A percentile compares a stretch with the other conserved stretches of the same genome.
phyloP scores from a whole-genome alignment of 2,329 filamentous ascomycete genomes.

The Lachnellula hyalina region DNA sequence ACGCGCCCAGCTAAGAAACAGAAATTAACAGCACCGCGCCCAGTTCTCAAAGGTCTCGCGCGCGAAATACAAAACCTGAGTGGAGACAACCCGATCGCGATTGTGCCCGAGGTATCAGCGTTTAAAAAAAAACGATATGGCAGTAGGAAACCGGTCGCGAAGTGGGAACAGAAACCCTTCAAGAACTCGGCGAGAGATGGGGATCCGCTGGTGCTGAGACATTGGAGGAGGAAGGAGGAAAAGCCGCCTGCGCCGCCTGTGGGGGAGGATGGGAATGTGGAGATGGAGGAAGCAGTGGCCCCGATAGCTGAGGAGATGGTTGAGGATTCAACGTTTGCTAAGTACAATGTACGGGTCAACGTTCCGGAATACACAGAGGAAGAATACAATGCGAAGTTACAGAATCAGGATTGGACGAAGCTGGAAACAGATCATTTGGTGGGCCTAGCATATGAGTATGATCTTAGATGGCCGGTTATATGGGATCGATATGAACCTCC shows the following conservation, averaged over 20 bases:
- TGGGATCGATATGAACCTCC: constrained; percentile 81
- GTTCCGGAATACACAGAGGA: constrained; percentile 80
- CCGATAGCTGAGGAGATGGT: constrained; percentile 33
- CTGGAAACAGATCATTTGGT: constrained; percentile 94
- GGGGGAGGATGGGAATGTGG: constrained; percentile 33
- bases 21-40: constrained; percentile 56
- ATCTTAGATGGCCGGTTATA: constrained; percentile 85
- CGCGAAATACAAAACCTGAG: constrained; percentile 62
- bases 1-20: constrained; percentile 67
- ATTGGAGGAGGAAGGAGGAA: constrained; percentile 70
- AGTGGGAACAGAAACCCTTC: constrained; percentile 67
- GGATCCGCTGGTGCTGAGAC: constrained; percentile 59
- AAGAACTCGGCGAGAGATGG: constrained; percentile 72
- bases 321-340: constrained; percentile 68
- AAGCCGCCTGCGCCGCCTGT: constrained; percentile 33
- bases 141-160: constrained; percentile 50
- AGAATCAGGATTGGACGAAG: constrained; percentile 75
- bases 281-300: constrained; percentile 35
- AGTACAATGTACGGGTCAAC: constrained; percentile 78
- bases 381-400: constrained; percentile 73
- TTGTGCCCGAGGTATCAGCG: constrained; percentile 53
- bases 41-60: constrained; percentile 58
- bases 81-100: constrained; percentile 62
- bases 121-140: constrained; percentile 55
- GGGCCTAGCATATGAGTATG: constrained; percentile 67